Conservation (phyloP, 1,139 yeast species). For the Scheffersomyces titani region DNA sequence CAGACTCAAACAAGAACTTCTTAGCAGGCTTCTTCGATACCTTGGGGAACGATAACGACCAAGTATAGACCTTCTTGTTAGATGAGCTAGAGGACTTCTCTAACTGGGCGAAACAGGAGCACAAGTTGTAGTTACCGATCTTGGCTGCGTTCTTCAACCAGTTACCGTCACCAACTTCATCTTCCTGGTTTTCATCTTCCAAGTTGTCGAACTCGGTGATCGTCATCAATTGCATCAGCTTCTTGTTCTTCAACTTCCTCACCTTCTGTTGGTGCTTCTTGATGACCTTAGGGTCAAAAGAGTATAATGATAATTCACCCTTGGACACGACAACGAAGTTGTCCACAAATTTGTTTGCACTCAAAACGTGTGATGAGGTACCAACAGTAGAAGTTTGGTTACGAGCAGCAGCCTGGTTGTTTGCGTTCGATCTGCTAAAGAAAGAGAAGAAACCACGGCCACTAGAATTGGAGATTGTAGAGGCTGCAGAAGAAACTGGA, state of each 20-base stretch:
- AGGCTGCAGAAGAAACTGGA: conserved; percentile 22
- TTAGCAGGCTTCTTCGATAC: conserved; percentile 33
- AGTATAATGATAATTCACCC: conserved; percentile 56
- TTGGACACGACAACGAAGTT: conserved; percentile 58
- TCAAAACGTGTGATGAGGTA: conserved; percentile 8
- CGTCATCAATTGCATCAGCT: conserved; percentile 12
- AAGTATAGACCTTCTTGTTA: conserved; percentile 19
- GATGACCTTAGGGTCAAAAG: conserved; percentile 50
- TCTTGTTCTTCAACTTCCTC: conserved; percentile 27
- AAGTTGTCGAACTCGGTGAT: conserved; percentile 16
- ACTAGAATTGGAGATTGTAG: conserved; percentile 19
- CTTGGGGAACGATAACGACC: conserved; percentile 46
- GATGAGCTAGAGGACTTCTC: conserved; percentile 22
- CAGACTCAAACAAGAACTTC: conserved; percentile 55
- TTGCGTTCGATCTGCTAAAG: conserved; percentile 16
- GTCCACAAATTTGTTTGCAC: conserved; percentile 40
- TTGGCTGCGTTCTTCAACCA: conserved; percentile 60
- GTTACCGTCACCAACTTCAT: conserved; percentile 62
- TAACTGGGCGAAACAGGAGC: conserved; percentile 50
- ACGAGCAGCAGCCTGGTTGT: conserved; percentile 1
- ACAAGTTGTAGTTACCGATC: conserved; percentile 49
- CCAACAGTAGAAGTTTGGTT: conserved; percentile 7
- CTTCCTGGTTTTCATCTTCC: conserved; percentile 21
- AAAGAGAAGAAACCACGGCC: conserved; percentile 26
- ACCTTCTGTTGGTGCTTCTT: conserved; percentile 41